These are phyloP conservation scores for Exophiala dermatitidis DNA, from an alignment of 2,329 filamentous ascomycete genomes.

Conservation along the genomic window DNA sequence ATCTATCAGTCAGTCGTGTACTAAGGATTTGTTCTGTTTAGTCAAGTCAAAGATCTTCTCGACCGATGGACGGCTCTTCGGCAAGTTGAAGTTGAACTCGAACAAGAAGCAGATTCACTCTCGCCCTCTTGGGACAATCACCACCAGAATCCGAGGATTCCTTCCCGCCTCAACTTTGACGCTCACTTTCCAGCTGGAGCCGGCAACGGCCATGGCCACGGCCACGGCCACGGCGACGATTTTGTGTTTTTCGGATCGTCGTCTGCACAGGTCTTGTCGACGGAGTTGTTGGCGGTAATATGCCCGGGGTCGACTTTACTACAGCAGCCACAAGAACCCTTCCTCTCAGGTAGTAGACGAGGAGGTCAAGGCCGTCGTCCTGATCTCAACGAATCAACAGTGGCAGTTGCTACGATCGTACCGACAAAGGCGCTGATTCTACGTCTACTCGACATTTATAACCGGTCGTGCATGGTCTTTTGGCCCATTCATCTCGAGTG, in stretches of 20 bases:
- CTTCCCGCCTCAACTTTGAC: neutral
- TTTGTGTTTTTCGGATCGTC: constrained; percentile 1
- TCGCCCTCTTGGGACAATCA: too few relatives aligned
- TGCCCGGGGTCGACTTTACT: neutral
- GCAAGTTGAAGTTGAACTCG: neutral
- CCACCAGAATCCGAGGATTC: neutral
- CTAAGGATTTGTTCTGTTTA: neutral
- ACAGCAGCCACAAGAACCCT: neutral
- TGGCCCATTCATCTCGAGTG: constrained; percentile 1
- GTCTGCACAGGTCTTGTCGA: neutral
- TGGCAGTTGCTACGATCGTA: neutral
- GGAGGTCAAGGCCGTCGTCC: neutral
- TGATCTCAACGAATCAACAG: neutral
- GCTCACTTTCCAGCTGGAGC: too few relatives aligned
- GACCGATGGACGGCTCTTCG: neutral
- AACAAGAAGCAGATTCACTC: too few relatives aligned
- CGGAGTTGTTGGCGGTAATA: neutral
- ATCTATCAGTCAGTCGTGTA: too few relatives aligned
- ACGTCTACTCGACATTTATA: neutral
- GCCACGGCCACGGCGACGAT: too few relatives aligned
- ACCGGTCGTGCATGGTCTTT: neutral
- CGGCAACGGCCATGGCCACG: too few relatives aligned
- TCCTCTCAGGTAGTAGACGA: neutral
- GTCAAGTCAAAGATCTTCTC: constrained; percentile 1
- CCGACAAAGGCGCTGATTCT: neutral